Base-by-base conservation (phyloP, 345 rosid species). In the Euphorbia peplus region DNA sequence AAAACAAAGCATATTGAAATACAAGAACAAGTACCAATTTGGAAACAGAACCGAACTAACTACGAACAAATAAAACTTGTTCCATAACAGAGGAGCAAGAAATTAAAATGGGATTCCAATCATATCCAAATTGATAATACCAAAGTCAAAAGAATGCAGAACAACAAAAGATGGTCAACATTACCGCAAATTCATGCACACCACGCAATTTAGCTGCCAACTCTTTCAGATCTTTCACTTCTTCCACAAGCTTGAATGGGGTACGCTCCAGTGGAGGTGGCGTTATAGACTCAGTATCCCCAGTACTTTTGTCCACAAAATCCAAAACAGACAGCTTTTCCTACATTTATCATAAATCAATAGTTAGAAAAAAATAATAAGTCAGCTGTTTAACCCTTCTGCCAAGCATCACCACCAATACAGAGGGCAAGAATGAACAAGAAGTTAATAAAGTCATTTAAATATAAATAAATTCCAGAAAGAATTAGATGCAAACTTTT, bases 121-220 rank as follows among this genome's bases (percentile, higher is more conserved):
- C 10, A 47, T 18, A 44, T 44, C 50, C 50, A 44, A 11, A 44
- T 44, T 44, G 50, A 3, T 44, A 12, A 10, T 44, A 44, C 4
- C 18, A 44, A 16, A 44, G 3, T 44, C 14, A 44, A 44, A 44
- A 7, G 50, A 18, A 15, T 44, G 50, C 50, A 44, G 14, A 15
- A 5, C 18, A 4, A 15, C 1, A 50, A 50, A 22, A 63, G 44
- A 22, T 59, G 59, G 64, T 59, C 68, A 60, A 64, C 46, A 21
- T 86, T 82, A 95, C 99, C 78, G 97, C 92, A 87, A 91, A 89
- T 79, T 91, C 97, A 30, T 81, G 69, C 12, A 78, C 95, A 53
- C 63, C 57, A 29, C 72, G 82, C 75, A 95, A 70, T 72, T 84
- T 91, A 41, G 87, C 82, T 30, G 85, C 97, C 76, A 95, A 67